Conservation (phyloP, 768 basidiomycete genomes). For the Hygrophorus pudorinus region DNA sequence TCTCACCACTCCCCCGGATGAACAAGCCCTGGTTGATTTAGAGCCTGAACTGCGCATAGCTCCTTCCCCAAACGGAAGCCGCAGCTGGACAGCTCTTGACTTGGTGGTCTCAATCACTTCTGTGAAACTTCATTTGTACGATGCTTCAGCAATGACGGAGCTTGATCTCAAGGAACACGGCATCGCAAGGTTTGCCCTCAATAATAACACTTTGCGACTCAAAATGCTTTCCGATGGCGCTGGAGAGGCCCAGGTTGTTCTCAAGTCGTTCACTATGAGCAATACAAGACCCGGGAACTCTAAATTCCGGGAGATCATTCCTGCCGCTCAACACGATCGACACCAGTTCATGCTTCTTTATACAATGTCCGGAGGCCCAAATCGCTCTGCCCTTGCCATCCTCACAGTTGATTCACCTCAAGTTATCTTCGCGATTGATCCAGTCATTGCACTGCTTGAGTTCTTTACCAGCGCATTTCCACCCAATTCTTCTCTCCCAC, state of each 20-base stretch:
- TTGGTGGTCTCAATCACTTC: constrained; percentile 59
- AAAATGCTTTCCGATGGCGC: constrained; percentile 78
- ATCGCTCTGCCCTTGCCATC: constrained; percentile 58
- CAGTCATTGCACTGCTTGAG: constrained; percentile 77
- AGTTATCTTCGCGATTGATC: constrained; percentile 87
- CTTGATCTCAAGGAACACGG: constrained; percentile 62
- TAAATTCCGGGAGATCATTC: constrained; percentile 91
- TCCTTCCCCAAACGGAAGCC: constrained; percentile 14
- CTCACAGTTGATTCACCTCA: constrained; percentile 88
- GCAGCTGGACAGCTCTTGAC: constrained; percentile 59
- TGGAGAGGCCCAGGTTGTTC: constrained; percentile 76
- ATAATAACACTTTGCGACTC: constrained; percentile 65
- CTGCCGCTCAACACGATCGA: constrained; percentile 75
- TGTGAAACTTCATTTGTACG: constrained; percentile 83
- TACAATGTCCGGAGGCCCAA: constrained; percentile 55
- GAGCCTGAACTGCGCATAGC: constrained; percentile 49
- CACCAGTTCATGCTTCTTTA: constrained; percentile 94
- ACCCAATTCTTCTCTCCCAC: background rate
- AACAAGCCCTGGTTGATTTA: constrained; percentile 25
- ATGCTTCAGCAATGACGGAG: constrained; percentile 46
- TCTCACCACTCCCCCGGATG: constrained; percentile 3
- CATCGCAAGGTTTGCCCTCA: constrained; percentile 78
- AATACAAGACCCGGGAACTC: constrained; percentile 78
- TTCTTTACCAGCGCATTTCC: constrained; percentile 64
- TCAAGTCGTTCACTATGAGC: constrained; percentile 88